Evolutionary conservation across 768 basidiomycete genomes (phyloP).

Genomic region (Rhodocollybia butyracea): DNA sequence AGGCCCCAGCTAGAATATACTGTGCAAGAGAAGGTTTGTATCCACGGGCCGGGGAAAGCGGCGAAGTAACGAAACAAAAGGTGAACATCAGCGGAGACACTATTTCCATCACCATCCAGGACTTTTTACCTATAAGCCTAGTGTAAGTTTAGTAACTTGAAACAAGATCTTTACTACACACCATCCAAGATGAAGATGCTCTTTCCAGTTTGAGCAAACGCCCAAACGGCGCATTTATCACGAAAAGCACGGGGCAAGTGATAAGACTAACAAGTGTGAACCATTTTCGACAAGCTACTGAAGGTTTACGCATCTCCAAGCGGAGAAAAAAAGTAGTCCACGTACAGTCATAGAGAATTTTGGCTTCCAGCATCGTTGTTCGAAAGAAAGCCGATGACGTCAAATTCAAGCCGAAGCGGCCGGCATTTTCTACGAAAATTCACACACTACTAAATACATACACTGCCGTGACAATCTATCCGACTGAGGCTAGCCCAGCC

Average conservation of each 20-base stretch:
- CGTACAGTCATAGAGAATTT: too few relatives aligned
- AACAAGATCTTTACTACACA: background rate
- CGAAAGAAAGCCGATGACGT: too few relatives aligned
- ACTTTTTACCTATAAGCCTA: conserved; percentile 28
- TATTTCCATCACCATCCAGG: conserved; percentile 57
- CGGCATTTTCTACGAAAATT: too few relatives aligned
- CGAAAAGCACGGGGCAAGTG: conserved; percentile 34
- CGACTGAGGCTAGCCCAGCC: too few relatives aligned
- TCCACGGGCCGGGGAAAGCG: conserved; percentile 19
- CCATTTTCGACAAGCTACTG: too few relatives aligned
- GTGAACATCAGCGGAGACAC: conserved; percentile 38
- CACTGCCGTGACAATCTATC: too few relatives aligned
- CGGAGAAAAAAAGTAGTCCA: too few relatives aligned
- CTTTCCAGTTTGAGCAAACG: conserved; percentile 56
- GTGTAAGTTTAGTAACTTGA: background rate
- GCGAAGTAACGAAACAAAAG: conserved; percentile 29
- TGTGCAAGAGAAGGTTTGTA: conserved; percentile 18
- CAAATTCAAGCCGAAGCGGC: too few relatives aligned
- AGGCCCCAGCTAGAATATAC: conserved; percentile 42
- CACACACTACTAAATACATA: too few relatives aligned
- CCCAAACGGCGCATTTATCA: conserved; percentile 78
- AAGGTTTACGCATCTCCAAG: too few relatives aligned
- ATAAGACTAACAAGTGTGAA: conserved; percentile 39
- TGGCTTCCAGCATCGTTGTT: too few relatives aligned
- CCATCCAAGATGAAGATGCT: conserved; percentile 24